phyloP scores from a whole-genome alignment of 164 flowering plant species.

The Magnolia changhungtana region DNA sequence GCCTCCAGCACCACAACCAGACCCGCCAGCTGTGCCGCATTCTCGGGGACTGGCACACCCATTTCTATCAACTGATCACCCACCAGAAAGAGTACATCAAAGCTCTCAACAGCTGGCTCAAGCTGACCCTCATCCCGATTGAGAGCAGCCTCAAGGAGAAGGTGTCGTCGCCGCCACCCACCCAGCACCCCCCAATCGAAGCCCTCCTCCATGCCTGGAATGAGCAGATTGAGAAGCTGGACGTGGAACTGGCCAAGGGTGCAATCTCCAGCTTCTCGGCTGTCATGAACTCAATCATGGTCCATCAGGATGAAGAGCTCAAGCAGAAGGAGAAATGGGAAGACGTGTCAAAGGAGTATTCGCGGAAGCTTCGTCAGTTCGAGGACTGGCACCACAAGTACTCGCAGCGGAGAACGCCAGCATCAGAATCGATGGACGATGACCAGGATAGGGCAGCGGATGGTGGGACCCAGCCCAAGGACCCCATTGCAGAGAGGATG shows the following conservation, averaged over 20 bases:
- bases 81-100: slow-evolving; percentile 65
- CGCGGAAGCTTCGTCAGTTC: slow-evolving; percentile 49
- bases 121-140: slow-evolving; percentile 74
- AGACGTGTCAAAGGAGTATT: slow-evolving; percentile 59
- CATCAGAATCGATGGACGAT: slow-evolving; percentile 15
- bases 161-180: slow-evolving; percentile 64
- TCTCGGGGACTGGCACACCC: slow-evolving; percentile 44
- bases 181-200: slow-evolving; percentile 59
- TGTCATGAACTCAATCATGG: slow-evolving; percentile 51
- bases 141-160: slow-evolving; percentile 80
- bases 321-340: slow-evolving; percentile 66
- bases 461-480: slow-evolving; percentile 30
- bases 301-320: slow-evolving; percentile 73
- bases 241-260: slow-evolving; percentile 59
- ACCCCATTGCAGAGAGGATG: slow-evolving; percentile 53
- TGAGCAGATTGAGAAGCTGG: slow-evolving; percentile 70
- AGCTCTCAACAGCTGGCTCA: slow-evolving; percentile 70
- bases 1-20: slow-evolving; percentile 51
- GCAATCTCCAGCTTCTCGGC: slow-evolving; percentile 70
- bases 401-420: slow-evolving; percentile 24
- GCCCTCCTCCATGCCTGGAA: slow-evolving; percentile 63
- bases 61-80: slow-evolving; percentile 55
- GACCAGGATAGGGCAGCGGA: slow-evolving; percentile 46
- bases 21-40: slow-evolving; percentile 52
- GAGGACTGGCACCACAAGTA: slow-evolving; percentile 74